Evolutionary conservation across 179 eudicot genomes (phyloP).

Genomic region (Drosera spatulata): DNA sequence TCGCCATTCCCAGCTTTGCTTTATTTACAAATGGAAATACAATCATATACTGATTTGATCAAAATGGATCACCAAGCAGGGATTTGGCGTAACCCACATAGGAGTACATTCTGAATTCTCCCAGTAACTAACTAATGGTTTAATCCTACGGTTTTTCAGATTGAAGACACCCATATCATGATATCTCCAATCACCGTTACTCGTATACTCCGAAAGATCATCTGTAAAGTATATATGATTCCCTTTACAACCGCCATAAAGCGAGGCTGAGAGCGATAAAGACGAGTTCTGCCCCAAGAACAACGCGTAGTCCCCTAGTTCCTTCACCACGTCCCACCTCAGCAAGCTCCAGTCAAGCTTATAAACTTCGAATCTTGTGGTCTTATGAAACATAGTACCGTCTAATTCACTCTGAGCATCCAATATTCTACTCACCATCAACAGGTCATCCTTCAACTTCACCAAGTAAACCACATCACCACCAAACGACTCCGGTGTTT

Average conservation of each 20-base stretch:
- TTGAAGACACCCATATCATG: slow-evolving; percentile 56
- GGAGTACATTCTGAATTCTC: slow-evolving; percentile 25
- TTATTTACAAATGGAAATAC: background rate
- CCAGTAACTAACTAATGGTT: slow-evolving; percentile 39
- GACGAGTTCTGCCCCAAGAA: slow-evolving; percentile 62
- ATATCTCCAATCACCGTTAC: slow-evolving; percentile 21
- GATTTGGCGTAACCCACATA: slow-evolving; percentile 61
- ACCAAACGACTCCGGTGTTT: slow-evolving; percentile 8
- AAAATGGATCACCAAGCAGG: slow-evolving; percentile 13
- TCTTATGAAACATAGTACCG: slow-evolving; percentile 20
- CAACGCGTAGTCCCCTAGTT: slow-evolving; percentile 30
- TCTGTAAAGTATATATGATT: slow-evolving; percentile 52
- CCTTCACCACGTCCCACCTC: slow-evolving; percentile 35
- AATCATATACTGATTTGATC: background rate
- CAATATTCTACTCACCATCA: slow-evolving; percentile 34
- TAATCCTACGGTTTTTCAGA: slow-evolving; percentile 30
- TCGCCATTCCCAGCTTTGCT: background rate
- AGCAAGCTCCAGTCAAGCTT: slow-evolving; percentile 20
- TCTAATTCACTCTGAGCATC: slow-evolving; percentile 8
- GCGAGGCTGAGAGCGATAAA: slow-evolving; percentile 29
- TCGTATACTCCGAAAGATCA: slow-evolving; percentile 43
- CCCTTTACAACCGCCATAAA: slow-evolving; percentile 39
- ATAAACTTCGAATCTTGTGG: slow-evolving; percentile 39
- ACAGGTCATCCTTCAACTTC: slow-evolving; percentile 18
- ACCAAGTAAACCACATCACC: slow-evolving; percentile 65